Evolutionary conservation across 768 basidiomycete genomes (phyloP).

Genomic region (Dentipellis fragilis): DNA sequence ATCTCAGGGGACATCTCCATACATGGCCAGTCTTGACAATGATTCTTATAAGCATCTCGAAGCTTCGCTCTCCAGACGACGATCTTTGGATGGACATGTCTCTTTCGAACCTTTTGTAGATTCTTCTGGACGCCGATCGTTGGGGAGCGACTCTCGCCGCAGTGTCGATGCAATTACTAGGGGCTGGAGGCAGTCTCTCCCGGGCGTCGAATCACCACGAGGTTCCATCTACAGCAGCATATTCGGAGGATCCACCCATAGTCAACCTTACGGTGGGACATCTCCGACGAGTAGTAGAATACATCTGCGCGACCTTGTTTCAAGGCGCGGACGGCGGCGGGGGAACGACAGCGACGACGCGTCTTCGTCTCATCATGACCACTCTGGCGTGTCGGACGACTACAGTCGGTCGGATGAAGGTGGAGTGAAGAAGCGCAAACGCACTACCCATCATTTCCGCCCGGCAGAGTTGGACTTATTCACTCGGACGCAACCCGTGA

Average conservation of each 20-base stretch:
- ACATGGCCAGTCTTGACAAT: slow-evolving; percentile 12
- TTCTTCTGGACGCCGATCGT: slow-evolving; percentile 32
- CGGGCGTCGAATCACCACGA: slow-evolving; percentile 17
- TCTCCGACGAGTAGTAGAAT: slow-evolving; percentile 37
- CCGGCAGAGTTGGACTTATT: slow-evolving; percentile 7
- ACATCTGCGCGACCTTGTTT: slow-evolving; percentile 26
- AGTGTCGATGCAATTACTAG: slow-evolving; percentile 28
- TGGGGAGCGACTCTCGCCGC: slow-evolving; percentile 33
- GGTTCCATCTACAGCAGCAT: slow-evolving; percentile 28
- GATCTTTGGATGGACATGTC: slow-evolving; percentile 36
- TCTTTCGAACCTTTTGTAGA: slow-evolving; percentile 52
- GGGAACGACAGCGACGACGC: slow-evolving; percentile 37
- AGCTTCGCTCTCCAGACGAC: slow-evolving; percentile 15
- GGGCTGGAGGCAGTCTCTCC: slow-evolving; percentile 12
- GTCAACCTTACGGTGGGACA: slow-evolving; percentile 16
- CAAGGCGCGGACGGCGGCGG: slow-evolving; percentile 21
- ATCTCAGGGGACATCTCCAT: slow-evolving; percentile 3
- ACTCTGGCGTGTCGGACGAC: slow-evolving; percentile 10
- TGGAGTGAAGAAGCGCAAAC: slow-evolving; percentile 3
- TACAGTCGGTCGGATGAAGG: slow-evolving; percentile 4
- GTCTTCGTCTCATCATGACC: slow-evolving; percentile 27
- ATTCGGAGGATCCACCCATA: slow-evolving; percentile 24
- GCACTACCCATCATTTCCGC: slow-evolving; percentile 5
- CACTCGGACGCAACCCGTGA: slow-evolving; percentile 1
- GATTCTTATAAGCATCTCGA: slow-evolving; percentile 4